phyloP scores from a whole-genome alignment of 345 rosid genomes.

The Eucalyptus erythrocorys region DNA sequence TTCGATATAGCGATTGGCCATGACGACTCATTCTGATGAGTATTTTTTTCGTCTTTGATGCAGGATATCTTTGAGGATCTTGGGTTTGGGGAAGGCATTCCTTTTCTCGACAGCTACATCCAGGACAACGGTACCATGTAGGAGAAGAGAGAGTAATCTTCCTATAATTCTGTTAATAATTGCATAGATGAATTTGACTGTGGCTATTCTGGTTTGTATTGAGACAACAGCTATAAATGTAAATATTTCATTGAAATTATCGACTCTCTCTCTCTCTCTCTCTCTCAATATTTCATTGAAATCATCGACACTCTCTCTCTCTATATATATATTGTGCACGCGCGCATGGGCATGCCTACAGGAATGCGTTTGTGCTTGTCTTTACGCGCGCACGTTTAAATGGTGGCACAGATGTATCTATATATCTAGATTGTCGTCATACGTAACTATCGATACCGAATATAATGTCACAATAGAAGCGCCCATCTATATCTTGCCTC shows the following conservation, averaged over 20 bases:
- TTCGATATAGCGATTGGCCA: not conserved
- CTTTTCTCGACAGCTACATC: not conserved
- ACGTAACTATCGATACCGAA: not conserved
- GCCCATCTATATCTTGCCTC: not conserved
- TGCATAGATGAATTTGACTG: not conserved
- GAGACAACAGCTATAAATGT: not conserved
- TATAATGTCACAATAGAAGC: not conserved
- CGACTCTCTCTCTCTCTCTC: not conserved
- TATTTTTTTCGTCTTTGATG: not conserved
- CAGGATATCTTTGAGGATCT: not conserved
- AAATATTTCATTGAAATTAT: not conserved
- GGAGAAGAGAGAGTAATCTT: not conserved
- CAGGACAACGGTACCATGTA: not conserved
- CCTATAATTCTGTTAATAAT: not conserved
- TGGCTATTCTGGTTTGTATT: not conserved
- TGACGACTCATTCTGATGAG: not conserved
- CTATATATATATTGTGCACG: not conserved
- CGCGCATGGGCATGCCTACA: accelerated
- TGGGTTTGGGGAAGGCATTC: not conserved
- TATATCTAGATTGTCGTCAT: not conserved
- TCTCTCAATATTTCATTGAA: not conserved
- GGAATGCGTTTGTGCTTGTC: not conserved
- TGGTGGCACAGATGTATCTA: not conserved
- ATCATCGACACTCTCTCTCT: not conserved
- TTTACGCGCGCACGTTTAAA: not conserved